A percentile compares a stretch with the other conserved stretches of the same genome.
These are phyloP conservation scores for Aurantiochytrium sp. DNA, from an alignment of 108 stramenopile genomes.

Conservation along the genomic window DNA sequence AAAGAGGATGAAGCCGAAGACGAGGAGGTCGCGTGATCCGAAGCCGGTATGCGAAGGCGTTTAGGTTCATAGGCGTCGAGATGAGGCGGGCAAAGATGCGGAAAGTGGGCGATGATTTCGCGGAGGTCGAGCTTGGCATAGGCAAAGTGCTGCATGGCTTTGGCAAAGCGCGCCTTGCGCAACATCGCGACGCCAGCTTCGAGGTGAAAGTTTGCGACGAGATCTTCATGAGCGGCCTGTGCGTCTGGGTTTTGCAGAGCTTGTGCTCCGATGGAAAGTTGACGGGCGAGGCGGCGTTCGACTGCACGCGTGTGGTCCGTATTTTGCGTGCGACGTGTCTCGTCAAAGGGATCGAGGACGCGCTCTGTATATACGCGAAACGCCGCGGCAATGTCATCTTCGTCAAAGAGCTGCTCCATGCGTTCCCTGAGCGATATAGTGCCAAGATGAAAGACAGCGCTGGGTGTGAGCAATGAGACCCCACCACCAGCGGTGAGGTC, in stretches of 20 bases:
- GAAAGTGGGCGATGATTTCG: background rate
- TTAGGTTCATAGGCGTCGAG: background rate
- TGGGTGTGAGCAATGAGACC: background rate
- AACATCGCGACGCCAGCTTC: background rate
- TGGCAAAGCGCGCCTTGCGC: background rate
- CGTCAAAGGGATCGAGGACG: background rate
- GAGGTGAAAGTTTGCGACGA: background rate
- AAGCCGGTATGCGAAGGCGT: background rate
- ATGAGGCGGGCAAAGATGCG: background rate
- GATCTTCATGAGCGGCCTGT: background rate
- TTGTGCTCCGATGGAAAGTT: background rate
- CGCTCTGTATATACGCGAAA: background rate
- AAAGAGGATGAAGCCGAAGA: no score
- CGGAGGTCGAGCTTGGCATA: background rate
- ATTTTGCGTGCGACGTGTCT: background rate
- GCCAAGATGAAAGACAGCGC: background rate
- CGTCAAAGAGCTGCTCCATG: background rate
- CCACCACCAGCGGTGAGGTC: background rate
- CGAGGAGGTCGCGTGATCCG: background rate
- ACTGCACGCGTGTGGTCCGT: background rate
- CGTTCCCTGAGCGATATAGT: background rate
- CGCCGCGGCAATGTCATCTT: background rate
- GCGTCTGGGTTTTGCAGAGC: background rate
- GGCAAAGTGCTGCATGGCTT: background rate
- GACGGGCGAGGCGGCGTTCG: background rate